These are phyloP conservation scores for Pseudogymnoascus sp. DNA, from an alignment of 2,329 filamentous ascomycete genomes.

Conservation along the genomic window DNA sequence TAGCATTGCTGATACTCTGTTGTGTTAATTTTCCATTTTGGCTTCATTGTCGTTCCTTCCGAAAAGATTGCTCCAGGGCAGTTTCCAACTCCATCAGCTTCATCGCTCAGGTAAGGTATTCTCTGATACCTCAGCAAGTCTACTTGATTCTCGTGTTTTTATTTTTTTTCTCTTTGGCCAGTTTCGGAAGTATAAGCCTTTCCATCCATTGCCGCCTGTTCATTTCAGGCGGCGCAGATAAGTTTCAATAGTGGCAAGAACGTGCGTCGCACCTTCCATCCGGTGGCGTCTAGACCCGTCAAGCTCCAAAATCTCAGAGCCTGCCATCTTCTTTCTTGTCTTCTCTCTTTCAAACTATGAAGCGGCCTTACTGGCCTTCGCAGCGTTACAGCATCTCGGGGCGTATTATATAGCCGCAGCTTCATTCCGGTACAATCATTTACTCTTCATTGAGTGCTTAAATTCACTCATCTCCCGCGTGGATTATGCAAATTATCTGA, in stretches of 20 bases:
- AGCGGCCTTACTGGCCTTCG: slow-evolving; percentile 1
- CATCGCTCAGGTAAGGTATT: not conserved
- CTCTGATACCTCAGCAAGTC: not conserved
- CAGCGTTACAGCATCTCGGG: not conserved
- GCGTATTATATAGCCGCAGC: not conserved
- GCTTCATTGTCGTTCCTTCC: not conserved
- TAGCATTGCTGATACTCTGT: not conserved
- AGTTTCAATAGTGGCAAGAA: not conserved
- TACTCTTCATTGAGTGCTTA: not conserved
- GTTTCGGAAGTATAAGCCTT: not conserved
- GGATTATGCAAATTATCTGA: not conserved
- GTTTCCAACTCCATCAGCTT: not conserved
- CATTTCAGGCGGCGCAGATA: not conserved
- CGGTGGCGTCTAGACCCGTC: not conserved
- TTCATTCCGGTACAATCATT: not conserved
- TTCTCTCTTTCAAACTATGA: not conserved
- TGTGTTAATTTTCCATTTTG: not conserved
- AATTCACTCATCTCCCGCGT: not conserved
- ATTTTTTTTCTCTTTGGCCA: not conserved
- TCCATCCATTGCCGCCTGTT: not conserved
- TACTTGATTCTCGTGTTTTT: not conserved
- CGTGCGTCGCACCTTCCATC: not conserved
- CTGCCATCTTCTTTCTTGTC: not conserved
- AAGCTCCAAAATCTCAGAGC: not conserved
- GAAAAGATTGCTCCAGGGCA: not conserved